Evolutionary conservation across 2,329 filamentous ascomycete species (phyloP).

Genomic region (Sarocladium strictum): DNA sequence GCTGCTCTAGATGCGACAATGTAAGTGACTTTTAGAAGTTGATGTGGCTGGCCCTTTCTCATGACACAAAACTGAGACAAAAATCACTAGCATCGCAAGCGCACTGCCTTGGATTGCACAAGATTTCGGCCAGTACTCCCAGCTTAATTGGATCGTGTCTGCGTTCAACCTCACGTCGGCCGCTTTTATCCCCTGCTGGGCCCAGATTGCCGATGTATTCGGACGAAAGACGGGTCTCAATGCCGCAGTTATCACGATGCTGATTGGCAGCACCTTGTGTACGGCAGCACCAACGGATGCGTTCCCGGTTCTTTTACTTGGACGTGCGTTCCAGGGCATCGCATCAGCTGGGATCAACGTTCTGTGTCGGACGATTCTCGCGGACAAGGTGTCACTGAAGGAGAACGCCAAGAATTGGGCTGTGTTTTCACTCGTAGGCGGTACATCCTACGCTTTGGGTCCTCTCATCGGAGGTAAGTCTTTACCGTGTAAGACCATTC

Average conservation of each 20-base stretch:
- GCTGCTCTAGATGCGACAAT: slow-evolving; percentile 61
- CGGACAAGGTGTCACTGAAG: slow-evolving; percentile 55
- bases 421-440: slow-evolving; percentile 53
- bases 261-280: slow-evolving; percentile 56
- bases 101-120: slow-evolving; percentile 50
- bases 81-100: slow-evolving; percentile 25
- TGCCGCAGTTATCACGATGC: slow-evolving; percentile 47
- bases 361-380: slow-evolving; percentile 55
- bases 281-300: slow-evolving; percentile 46
- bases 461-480: slow-evolving; percentile 50
- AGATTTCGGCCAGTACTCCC: slow-evolving; percentile 53
- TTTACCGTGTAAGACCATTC: slow-evolving; percentile 5
- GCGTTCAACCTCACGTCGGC: slow-evolving; percentile 63
- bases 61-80: slow-evolving; percentile 9
- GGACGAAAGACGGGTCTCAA: slow-evolving; percentile 56
- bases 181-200: slow-evolving; percentile 61
- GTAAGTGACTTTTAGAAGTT: slow-evolving; percentile 17
- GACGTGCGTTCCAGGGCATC: slow-evolving; percentile 57
- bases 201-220: slow-evolving; percentile 59
- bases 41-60: no score
- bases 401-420: slow-evolving; percentile 60
- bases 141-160: slow-evolving; percentile 65
- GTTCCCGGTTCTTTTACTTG: slow-evolving; percentile 56
- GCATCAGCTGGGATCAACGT: slow-evolving; percentile 57
- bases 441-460: slow-evolving; percentile 53